phyloP scores from a whole-genome alignment of 164 flowering plant species.

The Chloranthus sessilifolius region DNA sequence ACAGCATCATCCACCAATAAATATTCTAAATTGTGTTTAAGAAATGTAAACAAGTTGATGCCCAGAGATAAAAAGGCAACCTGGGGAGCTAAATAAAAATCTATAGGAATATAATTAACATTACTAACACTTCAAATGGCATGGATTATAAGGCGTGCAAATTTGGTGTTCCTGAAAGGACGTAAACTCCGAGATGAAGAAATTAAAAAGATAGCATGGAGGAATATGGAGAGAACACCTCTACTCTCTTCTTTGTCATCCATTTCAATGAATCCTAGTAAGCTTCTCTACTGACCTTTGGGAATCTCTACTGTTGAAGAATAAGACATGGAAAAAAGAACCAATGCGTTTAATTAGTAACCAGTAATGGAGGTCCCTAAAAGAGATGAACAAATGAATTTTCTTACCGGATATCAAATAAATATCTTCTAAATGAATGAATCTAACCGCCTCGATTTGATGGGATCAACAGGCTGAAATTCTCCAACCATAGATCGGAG shows the following conservation, averaged over 20 bases:
- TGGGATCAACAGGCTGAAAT: constrained; percentile 46
- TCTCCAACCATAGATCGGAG: constrained; percentile 50
- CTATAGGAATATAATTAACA: no score
- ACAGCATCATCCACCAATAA: no score
- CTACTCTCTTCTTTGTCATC: not conserved
- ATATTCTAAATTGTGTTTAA: no score
- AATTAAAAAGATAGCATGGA: not conserved
- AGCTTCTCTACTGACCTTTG: constrained; percentile 29
- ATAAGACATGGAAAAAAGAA: constrained; percentile 12
- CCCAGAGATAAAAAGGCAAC: no score
- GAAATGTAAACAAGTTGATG: no score
- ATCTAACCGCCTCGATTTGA: constrained; percentile 48
- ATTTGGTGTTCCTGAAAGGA: no score
- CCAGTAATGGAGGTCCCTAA: constrained; percentile 17
- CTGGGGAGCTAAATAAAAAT: no score
- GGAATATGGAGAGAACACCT: not conserved
- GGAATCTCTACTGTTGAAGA: constrained; percentile 18
- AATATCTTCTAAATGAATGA: constrained; percentile 53
- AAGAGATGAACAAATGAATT: constrained; percentile 11
- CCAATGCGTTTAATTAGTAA: constrained; percentile 13
- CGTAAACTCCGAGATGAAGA: no score
- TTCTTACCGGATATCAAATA: constrained; percentile 26
- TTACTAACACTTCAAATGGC: no score
- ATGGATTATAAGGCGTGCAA: no score
- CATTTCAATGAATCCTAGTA: not conserved